Base-by-base conservation (phyloP, 768 basidiomycete genomes). In the Boletus pseudo-olivaceus region DNA sequence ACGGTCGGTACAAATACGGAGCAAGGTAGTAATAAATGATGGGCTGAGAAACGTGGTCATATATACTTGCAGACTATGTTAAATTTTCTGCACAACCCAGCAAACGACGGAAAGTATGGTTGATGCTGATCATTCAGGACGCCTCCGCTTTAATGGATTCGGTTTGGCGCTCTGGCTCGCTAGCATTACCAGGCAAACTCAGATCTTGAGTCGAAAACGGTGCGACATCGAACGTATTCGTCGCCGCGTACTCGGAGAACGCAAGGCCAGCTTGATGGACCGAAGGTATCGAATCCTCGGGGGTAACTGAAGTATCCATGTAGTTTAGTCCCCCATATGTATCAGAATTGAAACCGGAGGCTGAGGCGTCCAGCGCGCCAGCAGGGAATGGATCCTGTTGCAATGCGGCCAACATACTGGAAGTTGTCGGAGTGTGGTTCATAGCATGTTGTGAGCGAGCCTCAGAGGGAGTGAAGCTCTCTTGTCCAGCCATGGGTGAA, bases 401-500 rank as follows among this genome's bases (percentile, higher is more conserved):
- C 61, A 93, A 76, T 10, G 90, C 90, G 35, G 91, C 91, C 60
- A 93, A 81, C 91, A 93, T 93, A 71, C 88, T 92, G 53, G 90
- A 90, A 27, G 90, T 91, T 7, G 90, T 93, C 8, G 91, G 90
- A 19, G 89, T 90, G 67, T 90, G 84, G 17, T 78, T 80, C 84
- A 92, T 88, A 62, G 82, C 69, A 49, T 81, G 81, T 53, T 73
- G 72, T 17, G 87, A 78, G 43, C 85, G 78, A 55, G 78, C 78
- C 57, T 89, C 88, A 63, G 88, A 76, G 35, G 78, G 64, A 54
- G 79, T 79, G 61, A 91, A 93, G 64, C 73, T 84, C 69, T 92
- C 91, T 64, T 92, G 89, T 26, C 90, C 90, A 30, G 85, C 81
- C 90, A 92, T 92, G n/a, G 91, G 89, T 51, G 90, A 92, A 53